Base-by-base conservation (phyloP, 2,329 filamentous ascomycete genomes). In the Arthrobotrys sinensis region DNA sequence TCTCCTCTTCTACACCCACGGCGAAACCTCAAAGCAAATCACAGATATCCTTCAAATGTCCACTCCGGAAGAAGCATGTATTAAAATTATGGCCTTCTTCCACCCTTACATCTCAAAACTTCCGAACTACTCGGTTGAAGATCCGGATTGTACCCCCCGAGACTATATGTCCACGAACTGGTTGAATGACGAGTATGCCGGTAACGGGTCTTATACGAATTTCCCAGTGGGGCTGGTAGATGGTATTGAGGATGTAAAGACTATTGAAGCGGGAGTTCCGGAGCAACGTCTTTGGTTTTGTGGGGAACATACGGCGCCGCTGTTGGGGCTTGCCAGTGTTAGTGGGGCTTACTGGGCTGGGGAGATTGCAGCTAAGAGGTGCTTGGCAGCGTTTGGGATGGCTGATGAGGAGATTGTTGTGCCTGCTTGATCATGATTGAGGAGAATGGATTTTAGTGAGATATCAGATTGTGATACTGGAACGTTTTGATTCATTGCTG, bases 281-380 rank as follows among this genome's bases (percentile, higher is more conserved):
- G 89, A 89, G 11, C 86, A 89, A 21, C 90, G 92, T 0, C 83
- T 97, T 7, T 97, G 94, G 94, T 87, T 97, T 80, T 94, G 94
- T 0, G 94, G 94, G 0, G 94, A 97, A 85, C 94, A 97, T 85
- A 97, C 93, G 21, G 91, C 93, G 68, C 94, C 94, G 3, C 97
- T 97, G 85, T 90, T 96, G 32, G 94, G 92, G 10, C 84, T 97
- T 79, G 95, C 94, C 0, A 97, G 94, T 3, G 92, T 91, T 11
- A 96, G 93, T 0, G 95, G 95, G 0, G 95, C 95, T 10, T 97
- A 93, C 84, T 97, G 93, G 93, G 93, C 92, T 83, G 94, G 94
- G 0, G 93, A 97, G 85, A 88, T 88, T 19, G 92, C 94, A 38
- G 94, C 88, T 0, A 88, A 86, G 83, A 88, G 90, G 82, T 89